Percentiles rank a stretch among this genome's conserved stretches.
phyloP scores from a whole-genome alignment of 352 stramenopile genomes.

The Aphanomyces euteiches region DNA sequence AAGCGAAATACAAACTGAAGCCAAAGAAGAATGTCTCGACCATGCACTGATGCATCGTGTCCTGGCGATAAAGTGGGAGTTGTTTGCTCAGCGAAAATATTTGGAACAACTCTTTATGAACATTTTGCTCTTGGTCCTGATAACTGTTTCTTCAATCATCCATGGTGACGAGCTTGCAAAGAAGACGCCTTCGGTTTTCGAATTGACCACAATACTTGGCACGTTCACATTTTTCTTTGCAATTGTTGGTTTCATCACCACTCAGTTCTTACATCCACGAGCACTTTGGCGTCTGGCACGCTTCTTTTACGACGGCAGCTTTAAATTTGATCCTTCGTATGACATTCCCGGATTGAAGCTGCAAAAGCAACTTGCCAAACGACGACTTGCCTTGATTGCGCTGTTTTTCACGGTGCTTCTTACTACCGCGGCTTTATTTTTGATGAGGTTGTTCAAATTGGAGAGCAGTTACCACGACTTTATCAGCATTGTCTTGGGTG shows the following conservation, averaged over 20 bases:
- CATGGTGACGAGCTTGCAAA: too few species aligned
- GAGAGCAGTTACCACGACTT: not conserved
- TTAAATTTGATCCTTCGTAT: not conserved
- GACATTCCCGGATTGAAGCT: slow-evolving; percentile 18
- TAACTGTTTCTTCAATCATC: slow-evolving; percentile 18
- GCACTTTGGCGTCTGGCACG: slow-evolving; percentile 13
- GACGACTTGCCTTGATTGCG: not conserved
- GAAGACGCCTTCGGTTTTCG: not conserved
- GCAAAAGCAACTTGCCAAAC: slow-evolving; percentile 16
- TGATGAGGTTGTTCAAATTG: not conserved
- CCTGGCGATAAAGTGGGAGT: slow-evolving; percentile 25
- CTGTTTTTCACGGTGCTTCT: slow-evolving; percentile 5
- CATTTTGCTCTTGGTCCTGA: slow-evolving; percentile 4
- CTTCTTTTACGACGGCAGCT: slow-evolving; percentile 19
- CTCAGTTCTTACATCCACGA: not conserved
- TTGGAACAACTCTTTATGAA: slow-evolving; percentile 21
- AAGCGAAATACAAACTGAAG: not conserved
- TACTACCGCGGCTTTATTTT: not conserved
- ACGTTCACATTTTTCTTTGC: not conserved
- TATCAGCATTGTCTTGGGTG: slow-evolving; percentile 15
- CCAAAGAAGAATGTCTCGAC: slow-evolving; percentile 15
- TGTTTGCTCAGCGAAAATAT: slow-evolving; percentile 20
- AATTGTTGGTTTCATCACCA: not conserved
- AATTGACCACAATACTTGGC: not conserved
- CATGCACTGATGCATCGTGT: slow-evolving; percentile 12